These are phyloP conservation scores for Calonectria montana DNA, from an alignment of 2,329 filamentous ascomycete genomes.

Conservation along the genomic window DNA sequence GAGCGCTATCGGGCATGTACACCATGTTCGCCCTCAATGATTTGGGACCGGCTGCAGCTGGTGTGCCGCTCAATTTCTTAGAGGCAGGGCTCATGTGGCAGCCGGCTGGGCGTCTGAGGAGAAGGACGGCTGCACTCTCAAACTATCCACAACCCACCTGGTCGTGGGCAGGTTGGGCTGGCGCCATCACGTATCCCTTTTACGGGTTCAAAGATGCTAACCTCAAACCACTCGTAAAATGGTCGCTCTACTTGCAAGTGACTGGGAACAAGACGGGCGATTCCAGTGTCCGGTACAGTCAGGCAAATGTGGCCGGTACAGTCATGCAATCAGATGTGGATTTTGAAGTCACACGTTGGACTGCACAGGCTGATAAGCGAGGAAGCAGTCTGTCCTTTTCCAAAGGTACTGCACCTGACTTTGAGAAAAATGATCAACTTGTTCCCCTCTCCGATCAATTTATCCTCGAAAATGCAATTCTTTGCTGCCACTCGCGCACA, in stretches of 20 bases:
- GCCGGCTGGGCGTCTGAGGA: background rate
- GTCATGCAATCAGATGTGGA: background rate
- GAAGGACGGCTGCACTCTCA: background rate
- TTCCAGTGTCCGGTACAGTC: background rate
- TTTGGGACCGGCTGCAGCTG: background rate
- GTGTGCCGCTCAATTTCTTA: background rate
- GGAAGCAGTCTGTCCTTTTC: background rate
- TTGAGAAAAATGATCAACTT: background rate
- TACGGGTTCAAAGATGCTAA: background rate
- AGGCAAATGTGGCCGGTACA: too few species aligned
- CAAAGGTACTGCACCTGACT: background rate
- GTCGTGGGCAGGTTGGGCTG: background rate
- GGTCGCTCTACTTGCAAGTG: background rate
- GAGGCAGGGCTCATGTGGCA: background rate
- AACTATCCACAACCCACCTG: background rate
- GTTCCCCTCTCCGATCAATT: background rate
- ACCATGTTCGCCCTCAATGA: background rate
- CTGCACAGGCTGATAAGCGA: background rate
- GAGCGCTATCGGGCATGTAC: background rate
- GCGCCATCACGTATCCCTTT: background rate
- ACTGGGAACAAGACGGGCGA: background rate
- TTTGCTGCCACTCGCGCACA: background rate
- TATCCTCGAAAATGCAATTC: background rate
- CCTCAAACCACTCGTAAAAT: background rate
- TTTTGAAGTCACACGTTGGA: background rate